A percentile compares a stretch with the other conserved stretches of the same genome.
Evolutionary conservation across 305 asterid genomes (phyloP).

Genomic region (Fraxinus velutina): DNA sequence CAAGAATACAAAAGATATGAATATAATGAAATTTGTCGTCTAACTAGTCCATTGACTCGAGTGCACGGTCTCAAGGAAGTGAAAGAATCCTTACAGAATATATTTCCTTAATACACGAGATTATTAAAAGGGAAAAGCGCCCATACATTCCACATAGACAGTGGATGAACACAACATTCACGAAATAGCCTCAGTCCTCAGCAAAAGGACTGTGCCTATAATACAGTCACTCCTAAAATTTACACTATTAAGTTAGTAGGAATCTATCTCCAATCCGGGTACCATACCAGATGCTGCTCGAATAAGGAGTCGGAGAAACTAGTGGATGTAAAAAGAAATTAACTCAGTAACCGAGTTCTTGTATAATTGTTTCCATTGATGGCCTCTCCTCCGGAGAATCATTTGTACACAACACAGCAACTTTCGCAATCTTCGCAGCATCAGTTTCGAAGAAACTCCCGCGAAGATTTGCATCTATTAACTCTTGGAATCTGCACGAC

Average conservation of each 20-base stretch:
- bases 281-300: constrained; percentile 3
- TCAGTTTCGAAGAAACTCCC: constrained; percentile 50
- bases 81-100: background rate
- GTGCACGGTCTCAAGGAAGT: background rate
- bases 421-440: constrained; percentile 45
- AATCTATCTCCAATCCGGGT: constrained; percentile 25
- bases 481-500: constrained; percentile 43
- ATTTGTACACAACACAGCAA: constrained; percentile 61
- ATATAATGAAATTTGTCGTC: background rate
- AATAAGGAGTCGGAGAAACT: constrained; percentile 6
- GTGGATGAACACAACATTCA: constrained; percentile 18
- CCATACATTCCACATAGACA: constrained; percentile 18
- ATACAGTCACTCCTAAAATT: constrained; percentile 9
- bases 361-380: constrained; percentile 45
- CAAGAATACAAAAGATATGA: background rate
- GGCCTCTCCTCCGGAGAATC: constrained; percentile 80
- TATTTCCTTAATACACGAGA: constrained; percentile 16
- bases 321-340: constrained; percentile 6
- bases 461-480: constrained; percentile 51
- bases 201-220: constrained; percentile 11
- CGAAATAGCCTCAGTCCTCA: constrained; percentile 20
- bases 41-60: background rate
- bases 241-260: constrained; percentile 33
- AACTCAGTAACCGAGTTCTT: constrained; percentile 34
- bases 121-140: constrained; percentile 12